Evolutionary conservation across 1,284 basidiomycete genomes (phyloP).

Genomic region (Polyporus tsugae): DNA sequence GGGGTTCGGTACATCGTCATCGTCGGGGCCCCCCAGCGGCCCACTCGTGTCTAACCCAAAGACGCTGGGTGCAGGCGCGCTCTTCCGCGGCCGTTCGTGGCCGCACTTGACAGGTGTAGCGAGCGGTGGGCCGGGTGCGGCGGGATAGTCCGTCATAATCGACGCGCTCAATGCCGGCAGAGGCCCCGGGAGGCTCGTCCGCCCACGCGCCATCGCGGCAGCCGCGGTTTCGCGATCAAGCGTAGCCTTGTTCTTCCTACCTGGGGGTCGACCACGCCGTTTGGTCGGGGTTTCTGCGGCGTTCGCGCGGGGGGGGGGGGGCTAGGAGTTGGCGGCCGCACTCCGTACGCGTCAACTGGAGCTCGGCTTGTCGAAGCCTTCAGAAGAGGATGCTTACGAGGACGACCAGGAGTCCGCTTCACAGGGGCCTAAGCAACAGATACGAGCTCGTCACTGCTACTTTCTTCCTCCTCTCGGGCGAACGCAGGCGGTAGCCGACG

Average conservation of each 20-base stretch:
- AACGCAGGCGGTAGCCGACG: background rate
- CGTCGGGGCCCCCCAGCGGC: conserved; percentile 26
- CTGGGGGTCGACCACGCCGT: conserved; percentile 25
- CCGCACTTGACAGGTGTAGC: conserved; percentile 20
- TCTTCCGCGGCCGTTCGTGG: conserved; percentile 27
- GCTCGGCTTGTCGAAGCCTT: conserved; percentile 1
- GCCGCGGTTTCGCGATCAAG: conserved; percentile 24
- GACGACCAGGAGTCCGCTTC: conserved; percentile 16
- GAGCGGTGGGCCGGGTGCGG: background rate
- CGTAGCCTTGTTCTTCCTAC: conserved; percentile 29
- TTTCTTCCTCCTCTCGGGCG: conserved; percentile 2
- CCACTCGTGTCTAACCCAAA: conserved; percentile 12
- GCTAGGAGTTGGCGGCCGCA: background rate
- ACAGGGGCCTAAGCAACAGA: background rate
- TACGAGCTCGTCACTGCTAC: background rate
- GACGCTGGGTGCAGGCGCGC: conserved; percentile 17
- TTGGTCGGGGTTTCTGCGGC: conserved; percentile 5
- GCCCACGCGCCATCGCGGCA: background rate
- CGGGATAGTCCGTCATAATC: background rate
- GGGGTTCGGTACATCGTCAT: background rate
- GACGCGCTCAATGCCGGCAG: conserved; percentile 6
- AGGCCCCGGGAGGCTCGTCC: background rate
- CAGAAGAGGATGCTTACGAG: conserved; percentile 21
- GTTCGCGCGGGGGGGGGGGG: background rate
- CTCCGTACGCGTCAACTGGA: background rate